Conservation (phyloP, 2,329 filamentous ascomycete genomes). For the Coniochaeta sp. region DNA sequence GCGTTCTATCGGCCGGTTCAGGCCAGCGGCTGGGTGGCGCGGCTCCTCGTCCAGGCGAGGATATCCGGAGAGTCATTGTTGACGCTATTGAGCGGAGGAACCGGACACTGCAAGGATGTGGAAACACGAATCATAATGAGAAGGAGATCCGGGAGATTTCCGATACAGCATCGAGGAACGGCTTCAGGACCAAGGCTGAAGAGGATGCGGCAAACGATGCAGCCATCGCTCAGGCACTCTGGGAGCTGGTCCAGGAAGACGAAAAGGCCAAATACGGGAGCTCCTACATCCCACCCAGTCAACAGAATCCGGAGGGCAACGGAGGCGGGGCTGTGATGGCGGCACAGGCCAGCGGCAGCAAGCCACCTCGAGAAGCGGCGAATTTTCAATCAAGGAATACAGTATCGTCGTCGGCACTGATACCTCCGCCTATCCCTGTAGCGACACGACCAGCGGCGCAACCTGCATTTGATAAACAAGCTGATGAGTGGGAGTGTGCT, state of each 20-base stretch:
- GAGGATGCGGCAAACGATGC: slow-evolving; percentile 84
- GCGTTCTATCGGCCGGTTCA: slow-evolving; percentile 47
- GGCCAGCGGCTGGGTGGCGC: slow-evolving; percentile 68
- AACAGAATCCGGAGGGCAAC: slow-evolving; percentile 41
- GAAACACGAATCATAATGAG: slow-evolving; percentile 59
- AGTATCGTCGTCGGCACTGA: background rate
- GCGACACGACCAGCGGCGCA: slow-evolving; percentile 6
- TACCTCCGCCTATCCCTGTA: slow-evolving; percentile 7
- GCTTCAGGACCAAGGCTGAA: slow-evolving; percentile 76
- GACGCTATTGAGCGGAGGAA: slow-evolving; percentile 63
- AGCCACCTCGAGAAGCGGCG: slow-evolving; percentile 5
- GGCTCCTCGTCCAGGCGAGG: slow-evolving; percentile 42
- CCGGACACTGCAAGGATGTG: slow-evolving; percentile 65
- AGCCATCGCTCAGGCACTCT: slow-evolving; percentile 78
- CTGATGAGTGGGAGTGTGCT: slow-evolving; percentile 41
- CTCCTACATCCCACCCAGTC: slow-evolving; percentile 41
- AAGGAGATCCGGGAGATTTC: slow-evolving; percentile 57
- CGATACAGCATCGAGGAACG: slow-evolving; percentile 58
- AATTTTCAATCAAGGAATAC: too few species aligned
- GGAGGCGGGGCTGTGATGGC: slow-evolving; percentile 23
- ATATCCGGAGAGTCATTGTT: slow-evolving; percentile 66
- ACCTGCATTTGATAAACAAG: slow-evolving; percentile 3
- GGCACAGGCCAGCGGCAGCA: background rate
- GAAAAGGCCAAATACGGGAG: slow-evolving; percentile 48
- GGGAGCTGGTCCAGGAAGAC: slow-evolving; percentile 81